Evolutionary conservation across 768 basidiomycete species (phyloP).

Genomic region (Daedalea quercina): DNA sequence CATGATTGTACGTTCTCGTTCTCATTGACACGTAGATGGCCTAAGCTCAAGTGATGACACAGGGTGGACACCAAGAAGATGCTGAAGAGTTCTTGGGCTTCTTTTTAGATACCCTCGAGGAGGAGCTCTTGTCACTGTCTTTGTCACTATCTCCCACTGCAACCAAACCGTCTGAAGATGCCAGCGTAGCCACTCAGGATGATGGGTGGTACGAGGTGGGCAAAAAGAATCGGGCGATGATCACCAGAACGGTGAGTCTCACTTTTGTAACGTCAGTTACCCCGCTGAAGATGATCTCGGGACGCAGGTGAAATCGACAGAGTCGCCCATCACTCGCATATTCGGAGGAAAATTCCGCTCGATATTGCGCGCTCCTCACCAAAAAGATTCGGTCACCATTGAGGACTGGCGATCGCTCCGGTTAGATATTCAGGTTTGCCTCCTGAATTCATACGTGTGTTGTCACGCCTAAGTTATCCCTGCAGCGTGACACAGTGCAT

Average conservation of each 20-base stretch:
- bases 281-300: slow-evolving; percentile 1
- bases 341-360: slow-evolving; percentile 93
- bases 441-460: too few species aligned
- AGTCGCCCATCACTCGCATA: slow-evolving; percentile 85
- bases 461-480: neutral
- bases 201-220: slow-evolving; percentile 94
- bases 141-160: slow-evolving; percentile 15
- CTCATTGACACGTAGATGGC: neutral
- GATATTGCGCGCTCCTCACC: slow-evolving; percentile 71
- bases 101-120: slow-evolving; percentile 90
- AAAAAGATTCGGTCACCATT: slow-evolving; percentile 80
- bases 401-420: slow-evolving; percentile 90
- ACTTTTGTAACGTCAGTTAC: neutral
- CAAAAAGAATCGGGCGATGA: slow-evolving; percentile 71
- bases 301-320: slow-evolving; percentile 62
- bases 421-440: slow-evolving; percentile 77
- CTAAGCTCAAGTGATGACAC: slow-evolving; percentile 6
- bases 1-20: slow-evolving; percentile 63
- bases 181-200: slow-evolving; percentile 28
- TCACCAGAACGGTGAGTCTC: slow-evolving; percentile 69
- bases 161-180: slow-evolving; percentile 36
- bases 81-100: slow-evolving; percentile 99
- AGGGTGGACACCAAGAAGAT: slow-evolving; percentile 95
- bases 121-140: slow-evolving; percentile 72
- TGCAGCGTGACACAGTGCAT: slow-evolving; percentile 62